phyloP scores from a whole-genome alignment of 176 grass and related monocot genomes.

The Triticum urartu region DNA sequence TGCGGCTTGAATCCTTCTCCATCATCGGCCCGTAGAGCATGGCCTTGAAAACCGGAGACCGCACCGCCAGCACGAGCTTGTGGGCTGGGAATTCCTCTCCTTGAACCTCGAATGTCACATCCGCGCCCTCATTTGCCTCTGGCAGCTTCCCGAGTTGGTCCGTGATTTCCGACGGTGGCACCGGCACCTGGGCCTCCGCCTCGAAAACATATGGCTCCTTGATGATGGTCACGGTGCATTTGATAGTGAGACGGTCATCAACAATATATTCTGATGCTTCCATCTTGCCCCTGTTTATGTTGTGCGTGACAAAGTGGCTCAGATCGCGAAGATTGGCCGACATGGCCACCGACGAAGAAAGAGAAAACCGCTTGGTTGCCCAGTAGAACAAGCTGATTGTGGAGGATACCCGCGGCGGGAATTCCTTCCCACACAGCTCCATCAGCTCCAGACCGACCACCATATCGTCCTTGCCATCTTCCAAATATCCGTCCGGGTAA shows the following conservation, averaged over 20 bases:
- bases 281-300: background rate
- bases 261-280: background rate
- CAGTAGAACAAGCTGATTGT: background rate
- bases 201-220: background rate
- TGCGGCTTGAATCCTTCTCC: background rate
- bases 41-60: background rate
- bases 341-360: background rate
- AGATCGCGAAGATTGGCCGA: background rate
- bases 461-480: no score
- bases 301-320: background rate
- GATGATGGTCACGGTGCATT: background rate
- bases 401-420: background rate
- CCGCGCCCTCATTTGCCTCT: background rate
- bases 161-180: background rate
- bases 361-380: background rate
- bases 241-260: background rate
- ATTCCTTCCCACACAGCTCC: no score
- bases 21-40: background rate
- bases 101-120: background rate
- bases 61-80: background rate
- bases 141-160: background rate
- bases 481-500: no score
- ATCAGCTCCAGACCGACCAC: no score
- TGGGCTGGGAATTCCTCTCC: background rate
- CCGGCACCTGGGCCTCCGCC: background rate